phyloP scores from a whole-genome alignment of 805 yeast species.

The Metschnikowia orientalis region DNA sequence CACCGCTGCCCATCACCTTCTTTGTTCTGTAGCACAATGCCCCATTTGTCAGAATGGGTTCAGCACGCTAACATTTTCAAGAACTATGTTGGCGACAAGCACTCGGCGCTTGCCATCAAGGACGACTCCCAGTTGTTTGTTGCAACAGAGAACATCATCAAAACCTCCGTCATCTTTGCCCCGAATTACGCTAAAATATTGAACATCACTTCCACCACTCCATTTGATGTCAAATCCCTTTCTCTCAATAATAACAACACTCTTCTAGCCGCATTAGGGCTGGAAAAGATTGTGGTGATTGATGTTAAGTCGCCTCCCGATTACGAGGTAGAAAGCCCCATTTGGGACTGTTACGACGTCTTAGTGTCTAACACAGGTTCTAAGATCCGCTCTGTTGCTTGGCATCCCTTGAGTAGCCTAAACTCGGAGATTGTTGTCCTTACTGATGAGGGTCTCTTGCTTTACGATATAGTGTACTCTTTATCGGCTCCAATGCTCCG shows the following conservation, averaged over 20 bases:
- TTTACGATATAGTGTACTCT: constrained; percentile 14
- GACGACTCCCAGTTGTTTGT: constrained; percentile 10
- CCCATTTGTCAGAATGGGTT: constrained; percentile 1
- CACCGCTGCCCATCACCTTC: no score
- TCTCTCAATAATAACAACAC: constrained; percentile 9
- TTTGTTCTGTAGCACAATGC: no score
- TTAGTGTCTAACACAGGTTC: not conserved
- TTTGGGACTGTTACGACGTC: constrained; percentile 7
- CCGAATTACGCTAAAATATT: constrained; percentile 7
- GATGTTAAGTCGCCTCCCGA: constrained; percentile 8
- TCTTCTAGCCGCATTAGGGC: constrained; percentile 15
- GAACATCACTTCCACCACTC: constrained; percentile 3
- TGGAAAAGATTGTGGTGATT: constrained; percentile 5
- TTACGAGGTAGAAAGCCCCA: constrained; percentile 3
- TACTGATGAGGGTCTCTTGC: constrained; percentile 7
- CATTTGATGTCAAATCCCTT: constrained; percentile 8
- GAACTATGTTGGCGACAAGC: constrained; percentile 2
- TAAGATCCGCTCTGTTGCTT: constrained; percentile 6
- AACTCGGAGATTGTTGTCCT: constrained; percentile 15
- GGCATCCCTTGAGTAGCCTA: constrained; percentile 17
- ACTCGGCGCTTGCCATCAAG: constrained; percentile 8
- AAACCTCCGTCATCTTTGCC: constrained; percentile 8
- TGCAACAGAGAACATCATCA: constrained; percentile 12
- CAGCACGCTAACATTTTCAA: constrained; percentile 8
- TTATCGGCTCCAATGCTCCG: constrained; percentile 9